These are phyloP conservation scores for Trichosporon sp. DNA, from an alignment of 1,284 basidiomycete genomes.

Conservation along the genomic window DNA sequence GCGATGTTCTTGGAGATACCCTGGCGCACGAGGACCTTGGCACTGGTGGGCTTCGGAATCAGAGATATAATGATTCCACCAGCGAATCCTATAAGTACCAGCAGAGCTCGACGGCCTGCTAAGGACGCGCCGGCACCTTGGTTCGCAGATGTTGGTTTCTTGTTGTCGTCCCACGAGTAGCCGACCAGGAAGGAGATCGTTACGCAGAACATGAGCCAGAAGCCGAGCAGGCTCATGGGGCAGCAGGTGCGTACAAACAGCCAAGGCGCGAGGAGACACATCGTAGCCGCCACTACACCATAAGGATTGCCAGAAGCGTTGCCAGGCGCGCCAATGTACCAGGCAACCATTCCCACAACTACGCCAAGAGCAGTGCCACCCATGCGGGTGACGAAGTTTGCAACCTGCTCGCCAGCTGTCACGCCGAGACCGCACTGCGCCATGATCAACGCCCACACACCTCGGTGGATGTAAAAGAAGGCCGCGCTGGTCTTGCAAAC, in stretches of 20 bases:
- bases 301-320: slow-evolving; percentile 64
- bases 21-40: slow-evolving; percentile 47
- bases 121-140: slow-evolving; percentile 63
- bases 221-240: slow-evolving; percentile 57
- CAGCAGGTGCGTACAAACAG: slow-evolving; percentile 63
- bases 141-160: slow-evolving; percentile 59
- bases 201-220: slow-evolving; percentile 53
- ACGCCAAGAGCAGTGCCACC: slow-evolving; percentile 60
- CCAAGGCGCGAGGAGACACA: slow-evolving; percentile 62
- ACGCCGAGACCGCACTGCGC: slow-evolving; percentile 66
- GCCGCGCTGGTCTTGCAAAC: slow-evolving; percentile 56
- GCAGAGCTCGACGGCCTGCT: slow-evolving; percentile 61
- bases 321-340: slow-evolving; percentile 60
- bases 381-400: slow-evolving; percentile 61
- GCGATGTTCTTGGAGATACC: slow-evolving; percentile 48
- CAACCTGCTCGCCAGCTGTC: slow-evolving; percentile 66
- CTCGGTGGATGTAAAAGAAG: slow-evolving; percentile 57
- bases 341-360: slow-evolving; percentile 62
- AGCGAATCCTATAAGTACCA: slow-evolving; percentile 55
- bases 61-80: slow-evolving; percentile 52
- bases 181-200: slow-evolving; percentile 59
- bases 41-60: slow-evolving; percentile 51
- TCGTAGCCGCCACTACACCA: slow-evolving; percentile 62
- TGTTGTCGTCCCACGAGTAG: slow-evolving; percentile 67
- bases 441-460: slow-evolving; percentile 69